Base-by-base conservation (phyloP, 2,329 filamentous ascomycete species). In the Fusarium nygamai region DNA sequence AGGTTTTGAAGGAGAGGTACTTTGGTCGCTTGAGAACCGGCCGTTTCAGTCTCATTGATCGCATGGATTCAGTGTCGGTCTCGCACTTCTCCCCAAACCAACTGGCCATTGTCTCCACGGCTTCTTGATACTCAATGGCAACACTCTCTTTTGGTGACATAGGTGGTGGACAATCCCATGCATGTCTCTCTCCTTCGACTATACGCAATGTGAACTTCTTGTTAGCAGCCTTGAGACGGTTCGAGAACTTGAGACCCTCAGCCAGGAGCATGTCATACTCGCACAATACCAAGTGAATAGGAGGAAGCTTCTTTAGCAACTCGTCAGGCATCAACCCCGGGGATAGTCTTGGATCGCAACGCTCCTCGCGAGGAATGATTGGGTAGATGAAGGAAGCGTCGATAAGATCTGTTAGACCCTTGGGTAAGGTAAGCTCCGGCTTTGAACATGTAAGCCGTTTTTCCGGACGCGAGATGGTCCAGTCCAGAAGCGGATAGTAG, bases 261-360 rank as follows among this genome's bases (percentile, higher is more conserved):
- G 82, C 83, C 16, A 90, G 84, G n/a, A 92, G 80, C 89, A 92
- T 92, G 78, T 92, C 89, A 80, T 87, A 89, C 81, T 92, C 90
- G 81, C 90, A 92, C 6, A 91, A 86, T 75, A 88, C 89, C 47
- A 92, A 81, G 24, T 91, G 84, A 6, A 92, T 80, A 22, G 88
- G 86, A 1, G 86, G 83, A 6, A 91, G 86, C 44, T 89, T 83
- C 17, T 82, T 82, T 8, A 92, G 75, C n/a, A 88, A 75, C 34
- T 85, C 84, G 71, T 90, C 86, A 1, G 86, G 80, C 64, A 90
- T 90, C 13, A 89, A 84, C 8, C 86, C 88, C 0, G 91, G 91
- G 0, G 89, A 91, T 8, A 92, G 83, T 27, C 87, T 86, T 5
- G 88, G 88, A 66, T 90, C 86, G 5, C 82, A 81, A 14, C 89